Conservation (phyloP, 2,329 filamentous ascomycete species). For the Lachnellula suecica region DNA sequence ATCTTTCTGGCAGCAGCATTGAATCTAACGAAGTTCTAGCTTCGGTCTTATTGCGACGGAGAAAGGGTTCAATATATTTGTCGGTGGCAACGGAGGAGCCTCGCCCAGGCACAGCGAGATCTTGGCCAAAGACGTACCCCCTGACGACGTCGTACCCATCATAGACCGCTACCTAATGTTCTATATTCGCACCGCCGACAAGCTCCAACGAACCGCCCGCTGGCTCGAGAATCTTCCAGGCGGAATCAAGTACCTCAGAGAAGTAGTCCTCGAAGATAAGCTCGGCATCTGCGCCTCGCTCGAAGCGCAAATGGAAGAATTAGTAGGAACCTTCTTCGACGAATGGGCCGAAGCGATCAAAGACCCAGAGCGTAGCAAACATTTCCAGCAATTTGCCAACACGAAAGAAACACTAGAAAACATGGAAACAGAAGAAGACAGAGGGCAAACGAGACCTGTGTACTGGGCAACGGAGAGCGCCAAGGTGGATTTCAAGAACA, state of each 20-base stretch:
- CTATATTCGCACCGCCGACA: conserved; percentile 91
- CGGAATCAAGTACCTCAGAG: conserved; percentile 77
- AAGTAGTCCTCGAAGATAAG: conserved; percentile 82
- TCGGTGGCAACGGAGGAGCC: conserved; percentile 85
- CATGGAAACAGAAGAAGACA: conserved; percentile 70
- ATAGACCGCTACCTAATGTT: conserved; percentile 89
- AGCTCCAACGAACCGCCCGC: conserved; percentile 81
- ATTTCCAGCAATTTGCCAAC: conserved; percentile 84
- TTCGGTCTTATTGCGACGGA: conserved; percentile 91
- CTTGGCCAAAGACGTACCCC: conserved; percentile 81
- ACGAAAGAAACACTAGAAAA: conserved; percentile 68
- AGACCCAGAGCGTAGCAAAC: conserved; percentile 62
- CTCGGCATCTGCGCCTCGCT: conserved; percentile 82
- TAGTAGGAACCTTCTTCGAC: conserved; percentile 83
- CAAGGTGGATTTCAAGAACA: conserved; percentile 70
- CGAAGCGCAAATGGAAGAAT: conserved; percentile 82
- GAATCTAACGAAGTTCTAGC: conserved; percentile 38
- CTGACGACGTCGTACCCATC: conserved; percentile 78
- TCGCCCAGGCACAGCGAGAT: conserved; percentile 81
- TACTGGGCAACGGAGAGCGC: conserved; percentile 73
- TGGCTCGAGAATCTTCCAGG: conserved; percentile 86
- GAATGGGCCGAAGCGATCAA: conserved; percentile 86
- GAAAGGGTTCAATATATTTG: conserved; percentile 91
- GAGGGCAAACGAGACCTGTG: conserved; percentile 70
- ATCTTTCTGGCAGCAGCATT: background rate